Percentiles rank a stretch among this genome's conserved stretches.
Conservation (phyloP, 2,329 filamentous ascomycete species). For the Aspergillus phoenicis region DNA sequence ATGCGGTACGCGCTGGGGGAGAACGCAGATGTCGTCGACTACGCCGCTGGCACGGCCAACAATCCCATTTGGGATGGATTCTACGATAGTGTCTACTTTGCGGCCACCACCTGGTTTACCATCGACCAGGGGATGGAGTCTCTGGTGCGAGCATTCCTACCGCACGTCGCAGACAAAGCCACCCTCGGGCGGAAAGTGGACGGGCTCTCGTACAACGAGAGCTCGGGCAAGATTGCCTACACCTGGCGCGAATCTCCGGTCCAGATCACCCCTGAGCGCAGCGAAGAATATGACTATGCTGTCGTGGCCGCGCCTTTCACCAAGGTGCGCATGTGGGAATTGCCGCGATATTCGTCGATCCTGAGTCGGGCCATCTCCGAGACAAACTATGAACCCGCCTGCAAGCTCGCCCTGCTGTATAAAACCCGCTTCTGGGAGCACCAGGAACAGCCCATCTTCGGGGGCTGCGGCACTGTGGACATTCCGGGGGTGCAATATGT, state of each 20-base stretch:
- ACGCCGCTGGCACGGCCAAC: conserved; percentile 48
- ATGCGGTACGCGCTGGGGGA: conserved; percentile 61
- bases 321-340: conserved; percentile 63
- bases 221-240: conserved; percentile 58
- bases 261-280: conserved; percentile 43
- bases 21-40: conserved; percentile 58
- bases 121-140: conserved; percentile 64
- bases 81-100: conserved; percentile 63
- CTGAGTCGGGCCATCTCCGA: conserved; percentile 51
- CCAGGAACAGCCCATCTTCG: conserved; percentile 59
- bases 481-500: conserved; percentile 35
- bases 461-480: conserved; percentile 49
- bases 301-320: conserved; percentile 68
- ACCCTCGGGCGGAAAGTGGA: conserved; percentile 61
- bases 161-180: conserved; percentile 60
- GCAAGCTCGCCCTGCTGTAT: conserved; percentile 68
- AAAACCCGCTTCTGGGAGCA: conserved; percentile 65
- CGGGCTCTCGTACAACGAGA: conserved; percentile 57
- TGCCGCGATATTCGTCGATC: conserved; percentile 57
- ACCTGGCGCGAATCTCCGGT: conserved; percentile 54
- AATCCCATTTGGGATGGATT: conserved; percentile 54
- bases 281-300: conserved; percentile 65
- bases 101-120: conserved; percentile 63
- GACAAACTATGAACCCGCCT: conserved; percentile 54
- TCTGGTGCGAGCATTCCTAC: conserved; percentile 64